phyloP scores from a whole-genome alignment of 805 yeast species.

The Yarrowia sp. region DNA sequence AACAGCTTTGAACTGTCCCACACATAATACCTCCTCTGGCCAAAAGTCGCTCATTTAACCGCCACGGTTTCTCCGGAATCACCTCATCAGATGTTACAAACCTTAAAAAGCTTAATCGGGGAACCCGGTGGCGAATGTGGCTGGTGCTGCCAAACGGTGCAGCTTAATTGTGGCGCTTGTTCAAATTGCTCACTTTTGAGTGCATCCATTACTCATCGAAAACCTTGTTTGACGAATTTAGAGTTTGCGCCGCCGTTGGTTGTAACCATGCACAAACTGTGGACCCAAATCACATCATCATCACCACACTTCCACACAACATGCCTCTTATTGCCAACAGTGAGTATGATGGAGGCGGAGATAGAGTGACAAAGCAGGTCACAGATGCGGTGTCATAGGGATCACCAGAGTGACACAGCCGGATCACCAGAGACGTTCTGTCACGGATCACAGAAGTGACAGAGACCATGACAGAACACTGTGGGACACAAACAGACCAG shows the following conservation, averaged over 20 bases:
- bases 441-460: no score
- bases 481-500: no score
- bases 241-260: not conserved
- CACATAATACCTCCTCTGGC: not conserved
- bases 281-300: not conserved
- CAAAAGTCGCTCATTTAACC: not conserved
- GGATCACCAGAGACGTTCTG: no score
- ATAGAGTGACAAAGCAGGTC: not conserved
- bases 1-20: no score
- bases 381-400: not conserved
- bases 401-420: no score
- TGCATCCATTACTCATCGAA: not conserved
- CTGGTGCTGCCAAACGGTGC: slow-evolving; percentile 1
- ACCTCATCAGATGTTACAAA: not conserved
- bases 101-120: not conserved
- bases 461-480: no score
- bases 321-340: slow-evolving; percentile 22
- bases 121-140: not conserved
- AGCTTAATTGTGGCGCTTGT: not conserved
- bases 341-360: not conserved
- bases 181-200: not conserved
- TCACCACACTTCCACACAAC: not conserved
- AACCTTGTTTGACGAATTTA: not conserved
- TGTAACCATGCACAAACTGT: not conserved
- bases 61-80: no score